Percentiles rank a stretch among this genome's conserved stretches.
Evolutionary conservation across 352 stramenopile genomes (phyloP).

Genomic region (Pythium utonaiense): DNA sequence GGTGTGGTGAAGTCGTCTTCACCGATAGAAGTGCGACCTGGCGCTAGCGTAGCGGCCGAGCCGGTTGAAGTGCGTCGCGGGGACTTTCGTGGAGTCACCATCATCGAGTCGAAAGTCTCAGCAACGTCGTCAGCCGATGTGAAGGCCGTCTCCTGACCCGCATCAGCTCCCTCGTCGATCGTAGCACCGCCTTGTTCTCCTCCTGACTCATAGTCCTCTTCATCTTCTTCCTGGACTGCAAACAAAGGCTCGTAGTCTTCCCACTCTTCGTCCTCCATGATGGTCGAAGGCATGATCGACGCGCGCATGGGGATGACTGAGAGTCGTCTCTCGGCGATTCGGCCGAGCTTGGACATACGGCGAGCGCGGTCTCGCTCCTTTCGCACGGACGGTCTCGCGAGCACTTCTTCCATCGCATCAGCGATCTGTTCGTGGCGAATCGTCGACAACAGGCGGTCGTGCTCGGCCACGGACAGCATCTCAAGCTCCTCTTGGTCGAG

Average conservation of each 20-base stretch:
- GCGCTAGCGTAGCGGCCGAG: neutral
- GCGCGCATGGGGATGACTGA: conserved; percentile 42
- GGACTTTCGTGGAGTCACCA: conserved; percentile 16
- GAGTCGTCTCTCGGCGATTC: conserved; percentile 47
- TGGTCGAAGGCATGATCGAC: conserved; percentile 33
- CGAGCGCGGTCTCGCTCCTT: conserved; percentile 60
- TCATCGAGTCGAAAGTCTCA: neutral
- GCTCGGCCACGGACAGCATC: conserved; percentile 55
- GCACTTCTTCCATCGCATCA: conserved; percentile 69
- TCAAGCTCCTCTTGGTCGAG: conserved; percentile 38
- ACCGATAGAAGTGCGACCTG: conserved; percentile 1
- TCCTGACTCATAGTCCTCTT: neutral
- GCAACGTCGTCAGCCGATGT: neutral
- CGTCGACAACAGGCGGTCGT: conserved; percentile 60
- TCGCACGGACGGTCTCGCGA: conserved; percentile 56
- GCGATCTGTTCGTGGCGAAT: conserved; percentile 60
- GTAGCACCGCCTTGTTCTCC: neutral
- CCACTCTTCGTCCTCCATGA: conserved; percentile 42
- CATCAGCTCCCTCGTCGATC: neutral
- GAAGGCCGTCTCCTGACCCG: too few species aligned
- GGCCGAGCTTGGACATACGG: conserved; percentile 52
- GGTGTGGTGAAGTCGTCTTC: neutral
- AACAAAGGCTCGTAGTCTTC: conserved; percentile 32
- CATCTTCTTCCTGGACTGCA: conserved; percentile 2
- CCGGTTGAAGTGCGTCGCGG: conserved; percentile 3